Percentiles rank a stretch among this genome's conserved stretches.
phyloP scores from a whole-genome alignment of 257 asterid species.

The Capsicum pubescens region DNA sequence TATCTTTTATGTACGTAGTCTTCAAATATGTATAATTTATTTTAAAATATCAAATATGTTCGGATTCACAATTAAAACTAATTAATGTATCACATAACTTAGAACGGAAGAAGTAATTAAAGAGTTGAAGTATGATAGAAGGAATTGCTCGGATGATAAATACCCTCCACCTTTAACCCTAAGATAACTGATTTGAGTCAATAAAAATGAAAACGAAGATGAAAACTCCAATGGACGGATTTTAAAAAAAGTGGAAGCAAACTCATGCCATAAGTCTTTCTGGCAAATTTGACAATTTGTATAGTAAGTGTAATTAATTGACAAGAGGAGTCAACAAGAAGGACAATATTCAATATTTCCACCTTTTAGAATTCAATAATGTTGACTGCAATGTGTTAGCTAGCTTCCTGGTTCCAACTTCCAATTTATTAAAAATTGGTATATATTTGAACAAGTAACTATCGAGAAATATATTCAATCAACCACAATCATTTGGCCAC shows the following conservation, averaged over 20 bases:
- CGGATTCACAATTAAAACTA: background rate
- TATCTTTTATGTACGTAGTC: too few species aligned
- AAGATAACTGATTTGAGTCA: too few species aligned
- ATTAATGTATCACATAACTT: background rate
- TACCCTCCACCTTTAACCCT: too few species aligned
- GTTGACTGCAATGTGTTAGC: constrained; percentile 4
- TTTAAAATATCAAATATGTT: too few species aligned
- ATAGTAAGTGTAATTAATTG: background rate
- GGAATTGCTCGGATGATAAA: too few species aligned
- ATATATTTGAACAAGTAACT: constrained; percentile 4
- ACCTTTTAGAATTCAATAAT: constrained; percentile 9
- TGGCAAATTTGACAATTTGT: background rate
- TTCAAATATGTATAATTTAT: too few species aligned
- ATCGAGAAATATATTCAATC: background rate
- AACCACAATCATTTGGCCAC: background rate
- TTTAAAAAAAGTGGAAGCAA: background rate
- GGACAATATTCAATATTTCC: constrained; percentile 17
- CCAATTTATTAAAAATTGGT: background rate
- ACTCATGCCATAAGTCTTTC: background rate
- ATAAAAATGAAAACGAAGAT: too few species aligned
- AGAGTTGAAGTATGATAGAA: too few species aligned
- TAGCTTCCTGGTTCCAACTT: background rate
- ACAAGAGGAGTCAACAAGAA: constrained; percentile 7
- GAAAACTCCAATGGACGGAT: too few species aligned
- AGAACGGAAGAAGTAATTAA: too few species aligned